Conservation (phyloP, 768 basidiomycete genomes). For the Amanita molliuscula region DNA sequence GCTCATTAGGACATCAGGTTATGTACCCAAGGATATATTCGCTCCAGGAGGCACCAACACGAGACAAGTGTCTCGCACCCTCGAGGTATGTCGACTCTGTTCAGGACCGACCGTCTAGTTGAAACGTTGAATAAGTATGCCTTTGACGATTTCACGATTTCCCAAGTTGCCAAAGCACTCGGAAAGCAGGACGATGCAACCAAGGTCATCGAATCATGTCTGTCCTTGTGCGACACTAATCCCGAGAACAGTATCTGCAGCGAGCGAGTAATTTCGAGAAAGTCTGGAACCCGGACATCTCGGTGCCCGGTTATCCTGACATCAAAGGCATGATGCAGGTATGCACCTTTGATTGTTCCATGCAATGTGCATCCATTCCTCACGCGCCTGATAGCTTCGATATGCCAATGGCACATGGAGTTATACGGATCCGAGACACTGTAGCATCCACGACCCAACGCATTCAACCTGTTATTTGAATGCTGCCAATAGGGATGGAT, state of each 20-base stretch:
- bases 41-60: slow-evolving; percentile 43
- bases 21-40: slow-evolving; percentile 30
- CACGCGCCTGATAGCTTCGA: slow-evolving; percentile 29
- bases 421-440: slow-evolving; percentile 58
- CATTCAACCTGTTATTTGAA: slow-evolving; percentile 52
- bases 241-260: slow-evolving; percentile 31
- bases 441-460: slow-evolving; percentile 50
- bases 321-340: slow-evolving; percentile 58
- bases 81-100: slow-evolving; percentile 32
- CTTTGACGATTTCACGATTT: slow-evolving; percentile 54
- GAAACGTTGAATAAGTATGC: slow-evolving; percentile 32
- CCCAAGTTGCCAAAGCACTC: slow-evolving; percentile 49
- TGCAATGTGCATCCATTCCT: background rate
- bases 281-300: slow-evolving; percentile 47
- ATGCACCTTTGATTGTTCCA: background rate
- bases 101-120: background rate
- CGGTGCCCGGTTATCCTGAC: slow-evolving; percentile 35
- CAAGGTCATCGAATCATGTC: slow-evolving; percentile 27
- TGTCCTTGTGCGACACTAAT: background rate
- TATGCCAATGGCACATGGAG: slow-evolving; percentile 49
- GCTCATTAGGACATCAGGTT: slow-evolving; percentile 17
- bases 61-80: slow-evolving; percentile 52
- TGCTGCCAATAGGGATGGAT: slow-evolving; percentile 44
- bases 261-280: slow-evolving; percentile 49
- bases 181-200: slow-evolving; percentile 36